Conservation (phyloP, 2,329 filamentous ascomycete species). For the Xylaria sp. region DNA sequence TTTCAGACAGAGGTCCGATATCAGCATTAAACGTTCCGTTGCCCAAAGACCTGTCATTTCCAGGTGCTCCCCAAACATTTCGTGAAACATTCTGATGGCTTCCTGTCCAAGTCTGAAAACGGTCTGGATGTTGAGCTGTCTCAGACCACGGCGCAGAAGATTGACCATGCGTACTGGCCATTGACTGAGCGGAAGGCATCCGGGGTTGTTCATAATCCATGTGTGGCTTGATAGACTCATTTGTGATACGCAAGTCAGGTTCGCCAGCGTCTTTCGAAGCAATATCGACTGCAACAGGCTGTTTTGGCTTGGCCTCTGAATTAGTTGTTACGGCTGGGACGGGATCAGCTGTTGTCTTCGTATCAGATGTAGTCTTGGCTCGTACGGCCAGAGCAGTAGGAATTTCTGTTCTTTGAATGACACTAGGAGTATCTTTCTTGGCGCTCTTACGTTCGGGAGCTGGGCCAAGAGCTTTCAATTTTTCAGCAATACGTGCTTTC, state of each 20-base stretch:
- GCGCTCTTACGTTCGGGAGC: constrained; percentile 68
- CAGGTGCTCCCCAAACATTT: constrained; percentile 82
- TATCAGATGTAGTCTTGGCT: constrained; percentile 27
- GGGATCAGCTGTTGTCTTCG: constrained; percentile 48
- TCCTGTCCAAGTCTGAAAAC: constrained; percentile 63
- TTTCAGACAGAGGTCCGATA: constrained; percentile 61
- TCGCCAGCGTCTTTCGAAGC: constrained; percentile 24
- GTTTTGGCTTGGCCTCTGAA: constrained; percentile 31
- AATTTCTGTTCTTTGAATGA: constrained; percentile 41
- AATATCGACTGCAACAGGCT: constrained; percentile 10
- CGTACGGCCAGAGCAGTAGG: constrained; percentile 41
- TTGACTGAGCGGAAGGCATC: constrained; percentile 29
- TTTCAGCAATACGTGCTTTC: constrained; percentile 76
- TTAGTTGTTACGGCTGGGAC: constrained; percentile 41
- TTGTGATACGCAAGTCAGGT: constrained; percentile 35
- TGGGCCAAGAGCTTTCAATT: constrained; percentile 76
- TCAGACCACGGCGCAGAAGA: constrained; percentile 48
- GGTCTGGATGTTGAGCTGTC: constrained; percentile 53
- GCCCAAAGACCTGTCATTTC: constrained; percentile 76
- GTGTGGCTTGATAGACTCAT: constrained; percentile 49
- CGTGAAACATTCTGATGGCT: constrained; percentile 58
- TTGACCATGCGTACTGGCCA: constrained; percentile 47
- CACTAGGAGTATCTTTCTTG: constrained; percentile 63
- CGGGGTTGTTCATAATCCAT: constrained; percentile 32
- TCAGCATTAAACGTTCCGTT: constrained; percentile 80